Percentiles rank a stretch among this genome's conserved stretches.
Evolutionary conservation across 305 asterid genomes (phyloP).

Genomic region (Solanum aculeatissimum): DNA sequence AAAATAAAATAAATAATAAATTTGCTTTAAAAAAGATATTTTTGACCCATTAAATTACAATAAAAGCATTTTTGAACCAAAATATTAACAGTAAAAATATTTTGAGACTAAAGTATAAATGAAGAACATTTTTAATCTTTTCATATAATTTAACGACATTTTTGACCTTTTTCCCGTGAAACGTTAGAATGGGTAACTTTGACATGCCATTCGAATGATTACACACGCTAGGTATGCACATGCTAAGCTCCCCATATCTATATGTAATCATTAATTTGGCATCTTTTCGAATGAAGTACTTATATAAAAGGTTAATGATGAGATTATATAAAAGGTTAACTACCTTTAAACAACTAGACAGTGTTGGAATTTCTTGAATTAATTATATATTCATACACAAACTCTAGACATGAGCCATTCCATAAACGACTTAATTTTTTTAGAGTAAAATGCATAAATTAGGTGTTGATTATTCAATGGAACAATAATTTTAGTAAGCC

Average conservation of each 20-base stretch:
- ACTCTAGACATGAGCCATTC: neutral
- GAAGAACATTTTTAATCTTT: too few relatives aligned
- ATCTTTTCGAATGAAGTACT: constrained; percentile 6
- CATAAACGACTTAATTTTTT: neutral
- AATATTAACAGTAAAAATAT: too few relatives aligned
- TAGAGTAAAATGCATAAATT: neutral
- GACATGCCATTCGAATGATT: constrained; percentile 41
- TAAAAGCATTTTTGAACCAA: too few relatives aligned
- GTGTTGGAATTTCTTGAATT: neutral
- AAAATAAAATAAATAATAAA: too few relatives aligned
- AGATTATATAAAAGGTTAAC: constrained; percentile 24
- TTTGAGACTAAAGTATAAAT: too few relatives aligned
- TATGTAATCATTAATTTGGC: neutral
- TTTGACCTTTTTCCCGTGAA: too few relatives aligned
- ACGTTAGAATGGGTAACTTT: too few relatives aligned
- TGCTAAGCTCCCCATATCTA: neutral
- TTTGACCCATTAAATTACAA: too few relatives aligned
- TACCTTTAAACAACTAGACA: constrained; percentile 10
- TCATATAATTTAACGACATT: too few relatives aligned
- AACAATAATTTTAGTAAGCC: too few relatives aligned
- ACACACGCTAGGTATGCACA: constrained; percentile 39
- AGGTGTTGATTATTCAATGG: neutral
- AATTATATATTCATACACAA: constrained; percentile 3
- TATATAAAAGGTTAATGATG: constrained; percentile 15
- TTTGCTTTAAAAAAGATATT: too few relatives aligned